Percentiles rank a stretch among this genome's conserved stretches.
These are phyloP conservation scores for Monosiga brevicollis DNA, from an alignment of 78 protist species.

Conservation along the genomic window DNA sequence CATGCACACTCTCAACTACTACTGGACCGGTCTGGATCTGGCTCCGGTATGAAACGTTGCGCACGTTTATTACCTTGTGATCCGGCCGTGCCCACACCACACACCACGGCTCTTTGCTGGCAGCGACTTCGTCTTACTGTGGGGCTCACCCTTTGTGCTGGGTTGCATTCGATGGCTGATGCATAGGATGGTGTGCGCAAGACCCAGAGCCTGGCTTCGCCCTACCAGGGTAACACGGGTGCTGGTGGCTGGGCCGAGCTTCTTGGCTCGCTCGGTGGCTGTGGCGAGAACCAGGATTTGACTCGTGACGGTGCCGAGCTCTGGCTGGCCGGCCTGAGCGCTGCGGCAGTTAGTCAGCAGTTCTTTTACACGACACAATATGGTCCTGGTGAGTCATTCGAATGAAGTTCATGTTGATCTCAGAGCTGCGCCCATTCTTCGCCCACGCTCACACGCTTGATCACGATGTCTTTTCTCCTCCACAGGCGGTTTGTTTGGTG, in stretches of 20 bases:
- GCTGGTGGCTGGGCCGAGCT: neutral
- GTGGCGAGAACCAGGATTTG: neutral
- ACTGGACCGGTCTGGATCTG: conserved; percentile 9
- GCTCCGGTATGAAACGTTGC: too few relatives aligned
- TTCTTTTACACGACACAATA: neutral
- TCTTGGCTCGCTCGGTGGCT: neutral
- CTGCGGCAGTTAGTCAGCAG: neutral
- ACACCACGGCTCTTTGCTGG: too few relatives aligned
- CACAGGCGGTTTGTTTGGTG: neutral
- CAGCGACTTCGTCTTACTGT: too few relatives aligned
- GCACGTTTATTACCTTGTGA: too few relatives aligned
- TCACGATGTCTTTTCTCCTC: too few relatives aligned
- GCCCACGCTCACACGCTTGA: too few relatives aligned
- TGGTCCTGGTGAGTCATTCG: too few relatives aligned
- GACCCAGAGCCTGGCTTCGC: neutral
- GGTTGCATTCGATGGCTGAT: too few relatives aligned
- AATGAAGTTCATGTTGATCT: too few relatives aligned
- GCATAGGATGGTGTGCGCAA: neutral
- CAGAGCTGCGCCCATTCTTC: too few relatives aligned
- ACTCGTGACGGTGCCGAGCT: neutral
- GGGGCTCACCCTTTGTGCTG: too few relatives aligned
- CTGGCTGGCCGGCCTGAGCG: neutral
- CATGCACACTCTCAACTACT: conserved; percentile 1
- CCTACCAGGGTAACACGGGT: conserved; percentile 2
- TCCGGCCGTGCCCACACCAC: too few relatives aligned